Evolutionary conservation across 1,284 basidiomycete genomes (phyloP).

Genomic region (Boletellus sp.): DNA sequence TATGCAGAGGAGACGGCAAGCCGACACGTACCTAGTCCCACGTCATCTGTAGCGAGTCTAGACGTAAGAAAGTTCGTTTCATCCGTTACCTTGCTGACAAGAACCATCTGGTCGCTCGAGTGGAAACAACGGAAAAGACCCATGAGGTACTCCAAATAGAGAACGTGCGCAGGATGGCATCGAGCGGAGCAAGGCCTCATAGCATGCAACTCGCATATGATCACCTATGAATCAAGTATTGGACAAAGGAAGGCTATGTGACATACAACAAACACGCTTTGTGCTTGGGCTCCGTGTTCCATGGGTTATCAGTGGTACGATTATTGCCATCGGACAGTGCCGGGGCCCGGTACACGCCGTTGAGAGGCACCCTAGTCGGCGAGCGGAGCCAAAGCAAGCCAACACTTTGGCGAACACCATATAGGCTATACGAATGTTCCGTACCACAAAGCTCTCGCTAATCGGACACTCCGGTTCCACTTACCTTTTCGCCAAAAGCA

Average conservation of each 20-base stretch:
- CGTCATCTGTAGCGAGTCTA: neutral
- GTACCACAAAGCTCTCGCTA: neutral
- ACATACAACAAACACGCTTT: neutral
- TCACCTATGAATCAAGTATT: neutral
- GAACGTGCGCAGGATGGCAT: neutral
- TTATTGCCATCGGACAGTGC: neutral
- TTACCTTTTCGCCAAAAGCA: neutral
- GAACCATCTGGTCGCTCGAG: too few relatives aligned
- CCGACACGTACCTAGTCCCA: neutral
- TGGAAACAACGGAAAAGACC: neutral
- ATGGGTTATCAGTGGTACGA: neutral
- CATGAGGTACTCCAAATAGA: too few relatives aligned
- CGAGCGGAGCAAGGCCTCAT: too few relatives aligned
- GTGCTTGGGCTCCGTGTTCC: neutral
- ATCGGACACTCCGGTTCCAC: too few relatives aligned
- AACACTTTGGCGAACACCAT: neutral
- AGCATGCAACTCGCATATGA: neutral
- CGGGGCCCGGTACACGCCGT: neutral
- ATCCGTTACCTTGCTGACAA: neutral
- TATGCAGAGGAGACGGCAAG: neutral
- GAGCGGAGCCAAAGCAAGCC: neutral
- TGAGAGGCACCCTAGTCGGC: too few relatives aligned
- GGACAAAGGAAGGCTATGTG: neutral
- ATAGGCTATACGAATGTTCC: neutral
- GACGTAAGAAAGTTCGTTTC: neutral